Base-by-base conservation (phyloP, 2,329 filamentous ascomycete genomes). In the Ampelomyces quisqualis region DNA sequence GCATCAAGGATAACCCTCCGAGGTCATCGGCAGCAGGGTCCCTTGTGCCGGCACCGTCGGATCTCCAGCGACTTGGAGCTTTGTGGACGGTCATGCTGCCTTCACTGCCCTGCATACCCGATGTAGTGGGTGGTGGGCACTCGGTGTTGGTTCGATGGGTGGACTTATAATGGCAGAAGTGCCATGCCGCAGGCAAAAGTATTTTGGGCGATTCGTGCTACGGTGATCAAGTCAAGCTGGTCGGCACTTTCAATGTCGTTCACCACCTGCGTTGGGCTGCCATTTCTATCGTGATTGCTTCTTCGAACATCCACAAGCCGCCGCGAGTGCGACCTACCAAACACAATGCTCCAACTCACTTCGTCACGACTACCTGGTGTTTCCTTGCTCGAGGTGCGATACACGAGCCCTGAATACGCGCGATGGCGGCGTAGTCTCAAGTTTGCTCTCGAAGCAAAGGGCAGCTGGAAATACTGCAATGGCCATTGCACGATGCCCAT, bases 391-490 rank as follows among this genome's bases (percentile, higher is more conserved):
- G 43, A 40, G 7, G 27, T 47, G 20, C 50, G 60, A 20, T 57
- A 55, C 19, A 59, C 57, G 27, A 63, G 62, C 14, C 51, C 64
- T 1, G 57, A 63, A 26, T 67, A 62, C 30, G 49, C 60, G 7
- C 47, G 62, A 50, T 67, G 64, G 64, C 49, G 61, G 38, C 53
- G 63, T 7, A 51, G 52, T 22, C 45, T 67, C n/a, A 57, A 57
- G 36, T 59, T 52, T 23, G 62, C 59, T 7, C 55, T 64, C 42
- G 55, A 51, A 36, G 51, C 51, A 21, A 66, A 64, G 44, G 59
- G 53, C 37, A 57, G 47, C 3, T 67, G 64, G 64, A 59, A 53
- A 32, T 59, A 62, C 31, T 67, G 64, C 35, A 57, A 62, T 50
- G 64, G 64, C 23, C 36, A 47, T 18, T 40, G 27, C 24, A 53